Base-by-base conservation (phyloP, 129 eudicot genomes). In the Cynara cardunculus region DNA sequence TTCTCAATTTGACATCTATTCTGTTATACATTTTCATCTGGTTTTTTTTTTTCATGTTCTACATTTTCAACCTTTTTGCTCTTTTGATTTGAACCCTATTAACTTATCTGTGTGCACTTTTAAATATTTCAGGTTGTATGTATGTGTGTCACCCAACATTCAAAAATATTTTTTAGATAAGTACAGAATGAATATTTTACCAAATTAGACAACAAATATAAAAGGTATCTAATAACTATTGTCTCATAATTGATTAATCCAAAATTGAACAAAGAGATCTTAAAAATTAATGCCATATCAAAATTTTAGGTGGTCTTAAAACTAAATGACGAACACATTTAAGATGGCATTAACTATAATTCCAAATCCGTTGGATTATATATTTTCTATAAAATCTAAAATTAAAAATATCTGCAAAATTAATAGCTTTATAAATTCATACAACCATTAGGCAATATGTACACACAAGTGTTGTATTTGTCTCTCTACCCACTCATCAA, bases 351-450 rank as follows among this genome's bases (percentile, higher is more conserved):
- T 31, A 31, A 37, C 22, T 37, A 31, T 18, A 16, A 70, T 28
- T n/a, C 37, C 21, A 28, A 10, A 70, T 30, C 44, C 5, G 35
- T 28, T 69, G 14, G 30, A 69, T 69, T 27, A 28, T 16, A 70
- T 70, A 70, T n/a, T 70, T 31, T 31, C 25, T 28, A n/a, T 22
- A 7, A 70, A 70, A 30, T 68, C 12, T 6, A 30, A 70, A 28
- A 70, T 18, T 70, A 70, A 30, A 22, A 70, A 8, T 1, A 30
- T 70, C 12, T 21, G 24, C 46, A 6, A 7, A 69, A 30, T 31
- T 69, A 31, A 70, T 70, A 31, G 46, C 74, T n/a, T n/a, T 18
- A 70, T 70, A 70, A 70, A 70, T 70, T 30, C 44, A 69, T 28
- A 21, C 31, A 41, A 69, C 19, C 25, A 32, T 11, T 5, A 26